A percentile compares a stretch with the other conserved stretches of the same genome.
These are phyloP conservation scores for Emergomyces pasteurianus DNA, from an alignment of 2,329 filamentous ascomycete species.

Conservation along the genomic window DNA sequence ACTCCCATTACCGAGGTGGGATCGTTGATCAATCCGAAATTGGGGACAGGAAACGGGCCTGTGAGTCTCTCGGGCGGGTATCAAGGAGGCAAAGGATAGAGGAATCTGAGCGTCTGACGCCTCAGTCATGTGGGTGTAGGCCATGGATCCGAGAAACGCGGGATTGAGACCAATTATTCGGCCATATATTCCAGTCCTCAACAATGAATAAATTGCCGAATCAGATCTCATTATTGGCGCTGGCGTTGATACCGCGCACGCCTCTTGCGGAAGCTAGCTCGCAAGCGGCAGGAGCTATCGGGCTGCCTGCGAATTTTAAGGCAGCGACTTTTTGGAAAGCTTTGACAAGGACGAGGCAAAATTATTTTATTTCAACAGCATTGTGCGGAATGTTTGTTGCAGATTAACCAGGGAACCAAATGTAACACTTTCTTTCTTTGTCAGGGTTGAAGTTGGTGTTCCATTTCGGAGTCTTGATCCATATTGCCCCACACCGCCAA, in stretches of 20 bases:
- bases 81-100: neutral
- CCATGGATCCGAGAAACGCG: too few relatives aligned
- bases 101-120: neutral
- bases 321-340: neutral
- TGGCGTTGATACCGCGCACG: too few relatives aligned
- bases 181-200: neutral
- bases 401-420: neutral
- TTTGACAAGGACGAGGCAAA: neutral
- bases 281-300: neutral
- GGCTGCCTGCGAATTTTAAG: conserved; percentile 1
- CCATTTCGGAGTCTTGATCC: neutral
- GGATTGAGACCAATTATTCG: neutral
- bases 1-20: neutral
- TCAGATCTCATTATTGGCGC: neutral
- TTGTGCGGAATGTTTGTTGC: neutral
- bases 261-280: neutral
- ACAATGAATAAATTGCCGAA: neutral
- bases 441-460: neutral
- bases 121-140: neutral
- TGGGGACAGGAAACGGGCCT: neutral
- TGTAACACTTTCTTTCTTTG: neutral
- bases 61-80: neutral
- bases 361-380: neutral
- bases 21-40: neutral
- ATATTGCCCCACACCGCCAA: neutral